phyloP scores from a whole-genome alignment of 2,329 filamentous ascomycete genomes.

The Mollisiaceae sp. region DNA sequence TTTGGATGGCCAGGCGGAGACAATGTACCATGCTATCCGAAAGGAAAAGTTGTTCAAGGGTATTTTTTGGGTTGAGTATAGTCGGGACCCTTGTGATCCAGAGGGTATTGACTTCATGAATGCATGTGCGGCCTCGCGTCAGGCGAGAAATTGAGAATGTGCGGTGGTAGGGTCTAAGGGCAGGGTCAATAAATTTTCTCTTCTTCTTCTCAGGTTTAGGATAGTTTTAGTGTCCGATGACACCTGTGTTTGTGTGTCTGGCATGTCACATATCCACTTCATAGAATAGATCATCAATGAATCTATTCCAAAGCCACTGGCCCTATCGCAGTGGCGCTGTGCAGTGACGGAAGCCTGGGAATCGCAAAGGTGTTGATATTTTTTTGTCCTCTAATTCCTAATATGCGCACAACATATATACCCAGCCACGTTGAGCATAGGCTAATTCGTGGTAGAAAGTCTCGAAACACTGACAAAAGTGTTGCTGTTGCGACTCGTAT shows the following conservation, averaged over 20 bases:
- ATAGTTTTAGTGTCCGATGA: background rate
- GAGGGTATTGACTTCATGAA: background rate
- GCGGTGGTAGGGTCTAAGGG: background rate
- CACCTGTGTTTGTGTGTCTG: background rate
- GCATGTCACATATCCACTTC: background rate
- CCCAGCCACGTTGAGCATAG: background rate
- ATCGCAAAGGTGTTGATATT: background rate
- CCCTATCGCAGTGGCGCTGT: background rate
- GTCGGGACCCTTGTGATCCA: conserved; percentile 27
- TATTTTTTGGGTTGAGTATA: conserved; percentile 20
- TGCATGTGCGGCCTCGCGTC: no score
- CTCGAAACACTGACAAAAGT: background rate
- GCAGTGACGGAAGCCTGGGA: background rate
- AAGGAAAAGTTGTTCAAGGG: background rate
- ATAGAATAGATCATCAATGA: background rate
- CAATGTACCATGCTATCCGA: background rate
- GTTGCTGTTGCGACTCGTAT: no score
- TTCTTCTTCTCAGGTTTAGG: background rate
- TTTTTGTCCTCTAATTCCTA: background rate
- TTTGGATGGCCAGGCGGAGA: background rate
- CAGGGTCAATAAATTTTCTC: background rate
- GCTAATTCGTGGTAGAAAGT: background rate
- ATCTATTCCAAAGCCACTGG: background rate
- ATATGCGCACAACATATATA: background rate
- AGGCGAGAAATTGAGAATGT: background rate